Base-by-base conservation (phyloP, 768 basidiomycete genomes). In the Tylopilus rubrobrunneus region DNA sequence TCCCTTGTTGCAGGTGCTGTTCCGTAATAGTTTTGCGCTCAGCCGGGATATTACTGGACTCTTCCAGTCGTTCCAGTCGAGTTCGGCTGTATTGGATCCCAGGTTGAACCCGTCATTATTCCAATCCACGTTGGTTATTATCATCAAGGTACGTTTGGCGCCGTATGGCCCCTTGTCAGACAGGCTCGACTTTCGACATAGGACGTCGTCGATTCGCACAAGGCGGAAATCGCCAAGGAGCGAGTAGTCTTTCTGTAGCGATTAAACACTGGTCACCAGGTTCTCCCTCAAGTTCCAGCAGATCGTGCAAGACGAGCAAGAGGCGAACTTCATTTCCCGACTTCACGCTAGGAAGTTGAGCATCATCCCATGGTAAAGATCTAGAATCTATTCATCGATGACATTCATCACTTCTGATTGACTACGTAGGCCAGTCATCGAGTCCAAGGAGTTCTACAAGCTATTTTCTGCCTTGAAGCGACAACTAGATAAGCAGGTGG, bases 121-220 rank as follows among this genome's bases (percentile, higher is more conserved):
- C 67, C 78, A 76, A 57, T 84, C 82, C 0, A 81, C 75, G 0
- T 66, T 86, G 12, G 76, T 76, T 7, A 83, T 86, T 56, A 83
- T 85, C 43, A 84, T 86, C 66, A 86, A 85, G 74, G 83, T 76
- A n/a, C 2, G 44, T 42, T 44, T n/a, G n/a, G n/a, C n/a, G n/a
- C n/a, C n/a, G n/a, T n/a, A n/a, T n/a, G n/a, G n/a, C n/a, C n/a
- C n/a, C n/a, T n/a, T n/a, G 1, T 48, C 15, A 65, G 9, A 33
- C 21, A 4, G 14, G 0, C 19, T 15, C 14, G 12, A 33, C 11
- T 5, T 29, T n/a, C 19, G 14, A 48, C n/a, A n/a, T 51, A 85
- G 83, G 84, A 86, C 45, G 83, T 85, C 14, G 76, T 83, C 0
- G 84, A 86, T 49, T 76, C 80, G 0, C 83, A 85, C 66, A 81